Conservation (phyloP, 1,284 basidiomycete genomes). For the Melampsora americana region DNA sequence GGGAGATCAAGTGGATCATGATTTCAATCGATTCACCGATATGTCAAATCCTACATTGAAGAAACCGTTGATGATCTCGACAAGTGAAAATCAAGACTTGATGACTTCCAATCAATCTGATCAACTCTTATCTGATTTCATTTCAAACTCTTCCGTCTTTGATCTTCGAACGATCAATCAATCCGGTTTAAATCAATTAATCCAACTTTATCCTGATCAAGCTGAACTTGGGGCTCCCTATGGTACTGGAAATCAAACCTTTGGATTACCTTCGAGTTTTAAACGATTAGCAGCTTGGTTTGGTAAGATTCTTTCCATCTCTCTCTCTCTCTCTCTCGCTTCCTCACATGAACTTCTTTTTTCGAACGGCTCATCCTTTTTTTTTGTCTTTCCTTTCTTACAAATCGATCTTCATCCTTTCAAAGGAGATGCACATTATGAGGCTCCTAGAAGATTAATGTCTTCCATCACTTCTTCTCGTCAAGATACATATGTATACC, state of each 20-base stretch:
- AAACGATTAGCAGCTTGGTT: constrained; percentile 37
- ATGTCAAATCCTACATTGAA: no score
- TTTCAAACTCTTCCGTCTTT: constrained; percentile 28
- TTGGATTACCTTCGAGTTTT: constrained; percentile 30
- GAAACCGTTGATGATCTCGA: no score
- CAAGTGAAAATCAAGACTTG: neutral
- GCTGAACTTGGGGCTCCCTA: constrained; percentile 47
- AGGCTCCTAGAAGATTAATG: constrained; percentile 36
- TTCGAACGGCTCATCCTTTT: no score
- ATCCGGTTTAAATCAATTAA: constrained; percentile 4
- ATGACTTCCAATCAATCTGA: constrained; percentile 14
- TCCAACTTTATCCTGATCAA: constrained; percentile 46
- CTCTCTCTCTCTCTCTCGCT: no score
- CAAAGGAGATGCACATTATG: constrained; percentile 36
- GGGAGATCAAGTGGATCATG: no score
- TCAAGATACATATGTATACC: constrained; percentile 36
- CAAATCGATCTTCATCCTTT: neutral
- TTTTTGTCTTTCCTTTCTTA: neutral
- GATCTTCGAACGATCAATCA: constrained; percentile 16
- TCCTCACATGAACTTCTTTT: no score
- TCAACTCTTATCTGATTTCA: constrained; percentile 7
- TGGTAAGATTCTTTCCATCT: constrained; percentile 6
- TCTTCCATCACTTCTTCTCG: constrained; percentile 2
- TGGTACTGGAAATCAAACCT: constrained; percentile 44
- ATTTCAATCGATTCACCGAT: no score